A percentile compares a stretch with the other conserved stretches of the same genome.
Conservation (phyloP, 192 early-diverging fungal species). For the Coemansia sp. region DNA sequence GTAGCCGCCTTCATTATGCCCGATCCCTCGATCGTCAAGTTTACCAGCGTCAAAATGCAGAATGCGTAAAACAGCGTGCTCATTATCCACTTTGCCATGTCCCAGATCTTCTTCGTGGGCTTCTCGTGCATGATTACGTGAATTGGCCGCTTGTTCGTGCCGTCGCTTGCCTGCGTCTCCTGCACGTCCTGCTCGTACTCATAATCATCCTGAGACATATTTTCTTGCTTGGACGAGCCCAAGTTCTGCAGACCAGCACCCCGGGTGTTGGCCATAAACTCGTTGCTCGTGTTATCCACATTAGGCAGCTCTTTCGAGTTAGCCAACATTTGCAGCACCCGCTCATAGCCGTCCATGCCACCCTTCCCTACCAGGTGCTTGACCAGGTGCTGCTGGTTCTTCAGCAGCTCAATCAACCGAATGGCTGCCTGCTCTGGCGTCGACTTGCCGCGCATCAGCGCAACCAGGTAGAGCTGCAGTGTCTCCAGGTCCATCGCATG, state of each 20-base stretch:
- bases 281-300: not conserved
- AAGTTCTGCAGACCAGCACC: not conserved
- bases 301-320: constrained; percentile 14
- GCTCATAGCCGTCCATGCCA: constrained; percentile 30
- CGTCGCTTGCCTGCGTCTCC: constrained; percentile 10
- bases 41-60: constrained; percentile 69
- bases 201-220: constrained; percentile 1
- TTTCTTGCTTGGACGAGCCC: not conserved
- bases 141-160: constrained; percentile 30
- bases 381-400: constrained; percentile 41
- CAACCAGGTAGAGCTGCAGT: constrained; percentile 48
- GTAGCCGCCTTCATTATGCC: constrained; percentile 63
- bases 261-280: not conserved
- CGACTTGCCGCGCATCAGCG: constrained; percentile 44
- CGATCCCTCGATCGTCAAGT: constrained; percentile 69
- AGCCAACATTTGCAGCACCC: constrained; percentile 48
- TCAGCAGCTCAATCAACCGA: constrained; percentile 46
- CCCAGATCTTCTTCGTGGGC: constrained; percentile 30
- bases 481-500: constrained; percentile 38
- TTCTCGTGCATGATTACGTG: constrained; percentile 44
- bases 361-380: constrained; percentile 30
- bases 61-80: constrained; percentile 58
- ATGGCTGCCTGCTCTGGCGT: constrained; percentile 47
- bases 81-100: constrained; percentile 37
- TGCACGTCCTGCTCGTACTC: constrained; percentile 2